phyloP scores from a whole-genome alignment of 2,329 filamentous ascomycete species.

The Fusarium vanettenii region DNA sequence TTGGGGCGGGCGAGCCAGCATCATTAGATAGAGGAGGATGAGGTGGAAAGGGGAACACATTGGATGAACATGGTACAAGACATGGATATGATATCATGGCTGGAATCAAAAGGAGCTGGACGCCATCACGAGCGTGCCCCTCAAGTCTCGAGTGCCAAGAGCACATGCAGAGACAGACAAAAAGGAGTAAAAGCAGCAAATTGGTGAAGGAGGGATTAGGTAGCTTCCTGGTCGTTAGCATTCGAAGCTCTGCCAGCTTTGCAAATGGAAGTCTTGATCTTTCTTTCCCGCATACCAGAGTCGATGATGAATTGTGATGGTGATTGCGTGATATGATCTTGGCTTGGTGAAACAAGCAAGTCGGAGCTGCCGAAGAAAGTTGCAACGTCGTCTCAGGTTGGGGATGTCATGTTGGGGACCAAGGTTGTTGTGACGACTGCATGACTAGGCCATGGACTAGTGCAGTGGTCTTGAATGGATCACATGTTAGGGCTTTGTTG shows the following conservation, averaged over 20 bases:
- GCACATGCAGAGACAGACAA: conserved; percentile 34
- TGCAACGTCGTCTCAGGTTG: conserved; percentile 2
- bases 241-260: conserved; percentile 37
- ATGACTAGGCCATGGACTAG: not conserved
- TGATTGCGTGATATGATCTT: not conserved
- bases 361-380: not conserved
- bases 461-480: not conserved
- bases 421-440: conserved; percentile 1
- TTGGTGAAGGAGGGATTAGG: conserved; percentile 37
- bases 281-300: conserved; percentile 32
- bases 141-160: conserved; percentile 28
- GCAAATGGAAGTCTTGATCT: conserved; percentile 45
- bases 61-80: conserved; percentile 24
- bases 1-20: conserved; percentile 30
- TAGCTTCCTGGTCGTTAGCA: conserved; percentile 42
- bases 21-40: conserved; percentile 41
- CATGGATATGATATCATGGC: conserved; percentile 37
- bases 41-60: conserved; percentile 19
- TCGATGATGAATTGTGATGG: not conserved
- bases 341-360: not conserved
- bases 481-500: not conserved
- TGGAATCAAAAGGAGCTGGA: conserved; percentile 32
- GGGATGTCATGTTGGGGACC: conserved; percentile 12
- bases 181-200: conserved; percentile 40
- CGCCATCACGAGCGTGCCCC: conserved; percentile 24